Evolutionary conservation across 805 yeast species (phyloP), one percentile per base, ranked within the genome.

Genomic region (Cyberlindnera meyerae): DNA sequence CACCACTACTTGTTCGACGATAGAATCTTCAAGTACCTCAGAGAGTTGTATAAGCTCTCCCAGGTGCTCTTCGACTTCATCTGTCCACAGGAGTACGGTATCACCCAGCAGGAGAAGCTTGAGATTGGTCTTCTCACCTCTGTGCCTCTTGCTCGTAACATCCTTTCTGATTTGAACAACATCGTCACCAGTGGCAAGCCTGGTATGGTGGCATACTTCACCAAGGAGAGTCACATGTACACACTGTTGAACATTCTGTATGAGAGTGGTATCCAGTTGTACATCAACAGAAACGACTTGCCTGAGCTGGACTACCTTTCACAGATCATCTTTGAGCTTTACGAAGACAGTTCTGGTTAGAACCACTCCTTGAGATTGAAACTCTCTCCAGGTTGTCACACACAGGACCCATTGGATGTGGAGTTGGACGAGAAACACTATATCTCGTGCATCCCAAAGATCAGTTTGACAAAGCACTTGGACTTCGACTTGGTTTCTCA

Each of bases 61-160:
- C 94, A 93, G 59, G 96, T 93, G 6, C 64, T 93, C 44, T 93
- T 93, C 65, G 99, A 93, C 62, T 93, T 90, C 55, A 88, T 93
- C 33, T 93, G 97, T 62, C 99, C 99, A 8, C 97, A 93, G 60
- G 99, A 93, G 57, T 93, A 93, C 57, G 99, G 99, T 45, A 93
- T 93, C 50, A 87, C 89, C 47, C 95, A 88, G 54, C 81, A 82
- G 52, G 98, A 93, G 60, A 93, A 93, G 57, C 71, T 93, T 42
- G 99, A 93, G 57, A 93, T 93, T 63, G 99, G 99, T 5, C 66
- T 93, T 39, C 67, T 93, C 50, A 93, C 99, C 0, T 86, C 96
- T 2, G 70, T 93, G 52, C 99, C 99, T 2, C 70, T 93, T 49
- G 94, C 96, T 1, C 84, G 79, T 58, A 95, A 87, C 61, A 82